Evolutionary conservation across 352 stramenopile species (phyloP).

Genomic region (Phytophthora hybrid): DNA sequence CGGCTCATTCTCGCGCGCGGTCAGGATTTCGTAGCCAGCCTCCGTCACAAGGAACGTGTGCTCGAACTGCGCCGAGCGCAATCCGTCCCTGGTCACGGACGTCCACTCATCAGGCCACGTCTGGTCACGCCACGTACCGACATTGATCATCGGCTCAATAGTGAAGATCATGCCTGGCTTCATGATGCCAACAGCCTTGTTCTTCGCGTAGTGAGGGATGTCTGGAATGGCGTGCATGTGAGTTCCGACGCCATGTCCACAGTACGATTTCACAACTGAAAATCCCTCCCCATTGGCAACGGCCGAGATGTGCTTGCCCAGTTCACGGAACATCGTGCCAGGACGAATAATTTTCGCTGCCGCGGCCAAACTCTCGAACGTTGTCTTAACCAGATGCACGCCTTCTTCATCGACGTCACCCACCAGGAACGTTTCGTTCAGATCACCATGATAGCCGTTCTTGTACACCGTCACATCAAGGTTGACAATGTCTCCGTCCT

Average conservation of each 20-base stretch:
- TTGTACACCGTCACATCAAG: conserved; percentile 98
- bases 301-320: conserved; percentile 95
- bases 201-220: conserved; percentile 98
- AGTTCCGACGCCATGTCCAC: conserved; percentile 96
- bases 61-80: conserved; percentile 96
- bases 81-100: conserved; percentile 95
- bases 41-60: conserved; percentile 99
- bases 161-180: conserved; percentile 98
- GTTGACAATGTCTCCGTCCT: conserved; percentile 99
- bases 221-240: conserved; percentile 98
- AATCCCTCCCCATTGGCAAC: conserved; percentile 88
- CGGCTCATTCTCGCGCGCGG: conserved; percentile 85
- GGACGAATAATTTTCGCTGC: conserved; percentile 92
- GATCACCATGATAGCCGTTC: conserved; percentile 97
- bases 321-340: conserved; percentile 95
- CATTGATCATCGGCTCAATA: conserved; percentile 99
- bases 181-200: conserved; percentile 98
- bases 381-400: conserved; percentile 91
- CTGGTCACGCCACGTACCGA: conserved; percentile 88
- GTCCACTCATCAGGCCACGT: conserved; percentile 99
- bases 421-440: conserved; percentile 98
- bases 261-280: conserved; percentile 97
- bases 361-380: conserved; percentile 93
- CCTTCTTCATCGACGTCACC: conserved; percentile 96
- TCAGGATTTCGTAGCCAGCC: conserved; percentile 97